Percentiles rank a stretch among this genome's conserved stretches.
Evolutionary conservation across 2,329 filamentous ascomycete species (phyloP).

Genomic region (Colletotrichum cordylinicola): DNA sequence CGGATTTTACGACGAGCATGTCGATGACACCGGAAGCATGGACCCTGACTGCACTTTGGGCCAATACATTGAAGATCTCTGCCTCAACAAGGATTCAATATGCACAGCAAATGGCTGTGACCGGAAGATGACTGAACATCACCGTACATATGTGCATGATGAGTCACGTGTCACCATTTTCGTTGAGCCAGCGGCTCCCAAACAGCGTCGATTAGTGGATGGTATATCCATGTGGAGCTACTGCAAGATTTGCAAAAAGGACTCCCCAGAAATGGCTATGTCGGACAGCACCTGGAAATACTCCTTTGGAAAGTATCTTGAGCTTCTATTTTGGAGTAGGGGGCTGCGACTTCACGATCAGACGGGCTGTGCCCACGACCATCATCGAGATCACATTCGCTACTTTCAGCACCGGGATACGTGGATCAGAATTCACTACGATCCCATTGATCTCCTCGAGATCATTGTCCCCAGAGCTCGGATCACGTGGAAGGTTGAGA

Average conservation of each 20-base stretch:
- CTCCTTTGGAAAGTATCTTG: slow-evolving; percentile 98
- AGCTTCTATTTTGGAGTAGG: slow-evolving; percentile 94
- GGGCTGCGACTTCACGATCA: slow-evolving; percentile 77
- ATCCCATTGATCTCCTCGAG: slow-evolving; percentile 90
- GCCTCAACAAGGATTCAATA: slow-evolving; percentile 74
- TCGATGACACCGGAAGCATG: slow-evolving; percentile 66
- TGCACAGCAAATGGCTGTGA: slow-evolving; percentile 88
- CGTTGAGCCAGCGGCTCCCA: slow-evolving; percentile 66
- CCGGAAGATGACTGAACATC: slow-evolving; percentile 88
- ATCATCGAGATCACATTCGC: slow-evolving; percentile 88
- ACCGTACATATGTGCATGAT: slow-evolving; percentile 96
- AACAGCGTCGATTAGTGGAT: slow-evolving; percentile 50
- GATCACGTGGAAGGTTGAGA: slow-evolving; percentile 97
- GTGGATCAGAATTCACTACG: slow-evolving; percentile 88
- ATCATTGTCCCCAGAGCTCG: slow-evolving; percentile 89
- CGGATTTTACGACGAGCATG: slow-evolving; percentile 92
- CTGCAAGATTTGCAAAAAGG: slow-evolving; percentile 89
- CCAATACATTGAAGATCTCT: slow-evolving; percentile 93
- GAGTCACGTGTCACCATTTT: slow-evolving; percentile 93
- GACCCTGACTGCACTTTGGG: slow-evolving; percentile 91
- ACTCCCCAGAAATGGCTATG: slow-evolving; percentile 90
- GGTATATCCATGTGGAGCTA: slow-evolving; percentile 98
- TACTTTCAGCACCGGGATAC: slow-evolving; percentile 92
- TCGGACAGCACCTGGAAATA: slow-evolving; percentile 97
- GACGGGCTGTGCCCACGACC: slow-evolving; percentile 82